These are phyloP conservation scores for Abrus pulchellus DNA, from an alignment of 306 rosid genomes.

Conservation along the genomic window DNA sequence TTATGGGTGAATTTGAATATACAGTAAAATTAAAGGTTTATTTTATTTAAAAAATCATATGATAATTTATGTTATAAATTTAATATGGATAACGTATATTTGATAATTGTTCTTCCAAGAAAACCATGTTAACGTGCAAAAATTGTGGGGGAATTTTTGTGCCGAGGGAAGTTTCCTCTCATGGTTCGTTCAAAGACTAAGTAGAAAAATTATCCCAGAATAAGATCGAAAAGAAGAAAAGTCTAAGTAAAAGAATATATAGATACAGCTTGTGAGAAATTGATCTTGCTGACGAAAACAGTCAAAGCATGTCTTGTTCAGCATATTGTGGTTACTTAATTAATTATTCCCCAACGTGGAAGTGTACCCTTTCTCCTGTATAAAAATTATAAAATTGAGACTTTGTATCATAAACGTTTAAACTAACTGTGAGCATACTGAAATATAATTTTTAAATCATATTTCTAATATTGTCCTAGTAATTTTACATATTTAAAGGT, in stretches of 20 bases:
- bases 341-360: not conserved
- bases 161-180: constrained; percentile 22
- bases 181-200: not conserved
- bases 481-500: too few relatives aligned
- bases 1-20: too few relatives aligned
- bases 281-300: not conserved
- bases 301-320: not conserved
- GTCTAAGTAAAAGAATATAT: constrained; percentile 18
- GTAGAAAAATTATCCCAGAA: not conserved
- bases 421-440: not conserved
- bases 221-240: constrained; percentile 21
- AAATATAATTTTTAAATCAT: too few relatives aligned
- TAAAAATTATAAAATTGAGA: not conserved
- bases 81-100: not conserved
- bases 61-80: too few relatives aligned
- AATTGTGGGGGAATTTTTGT: not conserved
- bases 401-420: not conserved
- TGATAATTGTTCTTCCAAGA: constrained; percentile 28
- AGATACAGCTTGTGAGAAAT: not conserved
- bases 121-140: not conserved
- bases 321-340: not conserved
- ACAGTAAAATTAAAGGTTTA: too few relatives aligned
- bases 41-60: too few relatives aligned
- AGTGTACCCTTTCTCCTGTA: not conserved
- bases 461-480: too few relatives aligned